Evolutionary conservation across 1,139 yeast genomes (phyloP), one percentile per base, ranked within the genome.

Genomic region (Yamadazyma pseudoaaseri): DNA sequence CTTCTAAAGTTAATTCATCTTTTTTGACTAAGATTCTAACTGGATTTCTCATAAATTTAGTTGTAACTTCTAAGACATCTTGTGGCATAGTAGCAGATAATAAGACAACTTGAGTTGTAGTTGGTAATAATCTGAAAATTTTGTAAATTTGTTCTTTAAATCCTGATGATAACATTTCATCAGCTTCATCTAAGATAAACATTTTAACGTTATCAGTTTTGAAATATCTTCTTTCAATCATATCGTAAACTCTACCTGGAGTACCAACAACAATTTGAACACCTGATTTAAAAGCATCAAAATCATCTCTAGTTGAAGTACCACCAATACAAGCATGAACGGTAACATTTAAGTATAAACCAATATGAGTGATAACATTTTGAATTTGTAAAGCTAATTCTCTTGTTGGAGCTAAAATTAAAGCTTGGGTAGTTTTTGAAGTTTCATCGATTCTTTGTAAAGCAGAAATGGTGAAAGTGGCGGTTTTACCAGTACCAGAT

Each of bases 401-500:
- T 77, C 98, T 87, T 65, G 98, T 92, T 63, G 98, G 98, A 45
- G 97, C 95, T 63, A 92, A 79, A 59, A 92, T 89, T 67, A 92
- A 79, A 55, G 97, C 97, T 75, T 86, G 95, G 55, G 94, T 87
- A 60, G 82, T 66, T 70, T 81, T 80, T 60, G 77, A 76, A 60
- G 62, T 73, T 58, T 73, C 80, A 65, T 87, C 95, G 54, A 89
- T 83, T 78, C 89, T 86, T 77, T 90, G 96, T 66, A 92, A 79
- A 56, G 95, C 92, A 56, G 96, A 85, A 57, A 92, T 90, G 65
- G 97, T 84, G 81, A 92, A 92, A 51, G 98, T 92, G 60, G 97
- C 98, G 46, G 98, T 92, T 77, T 92, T 92, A 82, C 98, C 98
- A 49, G 98, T 92, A 82, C 98, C 98, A 37, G 97, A 90, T 78